Evolutionary conservation across 768 basidiomycete species (phyloP).

Genomic region (Crepidotus variabilis): DNA sequence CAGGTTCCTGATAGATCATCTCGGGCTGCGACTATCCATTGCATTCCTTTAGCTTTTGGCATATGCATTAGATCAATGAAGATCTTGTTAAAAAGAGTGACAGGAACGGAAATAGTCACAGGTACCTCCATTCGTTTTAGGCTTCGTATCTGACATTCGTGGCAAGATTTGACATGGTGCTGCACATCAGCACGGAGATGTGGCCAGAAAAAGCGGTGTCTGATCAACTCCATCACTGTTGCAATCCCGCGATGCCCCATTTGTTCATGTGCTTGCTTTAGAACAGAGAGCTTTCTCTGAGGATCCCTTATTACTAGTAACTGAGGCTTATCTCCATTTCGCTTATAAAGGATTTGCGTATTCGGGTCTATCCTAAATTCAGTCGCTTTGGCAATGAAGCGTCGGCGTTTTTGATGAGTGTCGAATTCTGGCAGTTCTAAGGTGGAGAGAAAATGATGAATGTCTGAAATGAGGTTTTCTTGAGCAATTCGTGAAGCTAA

Average conservation of each 20-base stretch:
- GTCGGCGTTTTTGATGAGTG: too few species aligned
- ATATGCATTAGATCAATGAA: slow-evolving; percentile 36
- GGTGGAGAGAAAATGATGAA: too few species aligned
- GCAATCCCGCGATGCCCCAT: neutral
- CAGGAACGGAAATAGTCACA: slow-evolving; percentile 8
- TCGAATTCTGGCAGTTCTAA: too few species aligned
- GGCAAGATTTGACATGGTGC: slow-evolving; percentile 27
- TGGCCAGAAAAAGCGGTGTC: slow-evolving; percentile 14
- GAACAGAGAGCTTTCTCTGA: neutral
- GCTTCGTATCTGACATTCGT: slow-evolving; percentile 28
- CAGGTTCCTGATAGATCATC: slow-evolving; percentile 14
- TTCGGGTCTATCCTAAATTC: neutral
- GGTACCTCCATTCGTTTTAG: neutral
- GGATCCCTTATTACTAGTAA: neutral
- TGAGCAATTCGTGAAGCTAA: too few species aligned
- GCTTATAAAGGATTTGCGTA: neutral
- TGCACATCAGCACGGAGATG: slow-evolving; percentile 16
- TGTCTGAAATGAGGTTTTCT: too few species aligned
- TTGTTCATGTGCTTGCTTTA: neutral
- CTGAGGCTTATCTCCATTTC: slow-evolving; percentile 3
- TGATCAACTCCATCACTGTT: slow-evolving; percentile 6
- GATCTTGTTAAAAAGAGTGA: slow-evolving; percentile 21
- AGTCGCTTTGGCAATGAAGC: too few species aligned
- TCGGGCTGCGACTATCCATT: slow-evolving; percentile 20
- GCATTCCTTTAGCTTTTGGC: slow-evolving; percentile 13